phyloP scores from a whole-genome alignment of 1,139 yeast genomes.

The Lodderomyces beijingensis region DNA sequence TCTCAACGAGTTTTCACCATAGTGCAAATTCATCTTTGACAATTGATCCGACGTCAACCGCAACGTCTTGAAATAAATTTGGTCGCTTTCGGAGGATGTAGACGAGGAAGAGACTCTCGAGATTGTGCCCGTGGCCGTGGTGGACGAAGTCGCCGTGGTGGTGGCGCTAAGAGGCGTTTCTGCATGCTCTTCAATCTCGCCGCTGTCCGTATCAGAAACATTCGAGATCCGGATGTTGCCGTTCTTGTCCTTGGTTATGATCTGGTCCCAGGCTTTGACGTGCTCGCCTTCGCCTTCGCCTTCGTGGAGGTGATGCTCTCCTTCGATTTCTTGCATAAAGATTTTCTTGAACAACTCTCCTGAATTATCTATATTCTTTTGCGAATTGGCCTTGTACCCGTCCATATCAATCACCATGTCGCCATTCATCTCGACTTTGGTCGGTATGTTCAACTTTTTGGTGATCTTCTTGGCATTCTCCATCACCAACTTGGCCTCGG shows the following conservation, averaged over 20 bases:
- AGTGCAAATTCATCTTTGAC: constrained; percentile 62
- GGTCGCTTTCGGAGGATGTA: constrained; percentile 17
- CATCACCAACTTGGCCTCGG: constrained; percentile 41
- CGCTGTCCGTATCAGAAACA: constrained; percentile 9
- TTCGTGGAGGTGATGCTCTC: constrained; percentile 11
- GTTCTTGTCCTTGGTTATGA: constrained; percentile 52
- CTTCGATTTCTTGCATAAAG: constrained; percentile 50
- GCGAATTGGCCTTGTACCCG: constrained; percentile 87
- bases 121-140: constrained; percentile 11
- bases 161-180: background rate
- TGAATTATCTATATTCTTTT: constrained; percentile 61
- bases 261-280: constrained; percentile 31
- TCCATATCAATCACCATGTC: constrained; percentile 91
- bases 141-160: constrained; percentile 10
- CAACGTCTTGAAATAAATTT: constrained; percentile 74
- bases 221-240: constrained; percentile 64
- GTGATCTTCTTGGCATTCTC: constrained; percentile 70
- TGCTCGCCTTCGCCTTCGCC: constrained; percentile 15
- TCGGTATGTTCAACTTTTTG: constrained; percentile 75
- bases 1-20: constrained; percentile 74
- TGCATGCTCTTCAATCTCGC: constrained; percentile 7
- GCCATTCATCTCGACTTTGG: constrained; percentile 84
- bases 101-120: constrained; percentile 4
- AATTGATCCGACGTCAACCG: constrained; percentile 90
- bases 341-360: constrained; percentile 70